Percentiles rank a stretch among this genome's conserved stretches.
These are phyloP conservation scores for Ulmus americana DNA, from an alignment of 331 rosid species.

Conservation along the genomic window DNA sequence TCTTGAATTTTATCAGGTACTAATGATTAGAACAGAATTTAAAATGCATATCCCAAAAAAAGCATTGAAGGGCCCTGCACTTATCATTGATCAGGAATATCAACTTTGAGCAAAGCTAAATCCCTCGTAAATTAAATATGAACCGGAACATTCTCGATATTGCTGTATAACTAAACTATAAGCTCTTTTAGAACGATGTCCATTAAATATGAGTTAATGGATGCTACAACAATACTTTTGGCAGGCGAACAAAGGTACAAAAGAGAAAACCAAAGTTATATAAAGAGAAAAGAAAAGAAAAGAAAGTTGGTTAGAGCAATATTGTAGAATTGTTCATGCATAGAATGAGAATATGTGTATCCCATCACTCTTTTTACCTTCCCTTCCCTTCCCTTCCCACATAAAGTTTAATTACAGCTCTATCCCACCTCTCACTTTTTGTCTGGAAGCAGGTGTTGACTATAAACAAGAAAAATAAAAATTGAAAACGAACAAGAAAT, in stretches of 20 bases:
- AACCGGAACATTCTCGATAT: not conserved
- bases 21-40: slow-evolving; percentile 20
- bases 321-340: not conserved
- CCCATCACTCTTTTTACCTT: too few relatives aligned
- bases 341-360: not conserved
- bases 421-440: slow-evolving; percentile 9
- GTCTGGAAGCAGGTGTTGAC: slow-evolving; percentile 22
- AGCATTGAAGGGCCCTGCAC: slow-evolving; percentile 28
- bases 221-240: too few relatives aligned
- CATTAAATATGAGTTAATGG: slow-evolving; percentile 3
- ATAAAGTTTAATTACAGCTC: slow-evolving; percentile 6
- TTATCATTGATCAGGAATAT: slow-evolving; percentile 34
- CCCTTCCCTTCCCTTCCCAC: slow-evolving; percentile 1
- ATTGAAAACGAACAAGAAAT: not conserved
- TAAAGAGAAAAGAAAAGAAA: not conserved
- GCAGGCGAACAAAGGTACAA: not conserved
- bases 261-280: not conserved
- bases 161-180: slow-evolving; percentile 3
- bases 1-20: not conserved
- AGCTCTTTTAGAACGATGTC: slow-evolving; percentile 1
- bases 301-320: not conserved
- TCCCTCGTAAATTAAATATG: not conserved
- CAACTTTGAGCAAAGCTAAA: slow-evolving; percentile 34
- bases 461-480: not conserved
- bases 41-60: slow-evolving; percentile 26